Evolutionary conservation across 345 rosid species (phyloP).

Genomic region (Lumnitzera littorea): DNA sequence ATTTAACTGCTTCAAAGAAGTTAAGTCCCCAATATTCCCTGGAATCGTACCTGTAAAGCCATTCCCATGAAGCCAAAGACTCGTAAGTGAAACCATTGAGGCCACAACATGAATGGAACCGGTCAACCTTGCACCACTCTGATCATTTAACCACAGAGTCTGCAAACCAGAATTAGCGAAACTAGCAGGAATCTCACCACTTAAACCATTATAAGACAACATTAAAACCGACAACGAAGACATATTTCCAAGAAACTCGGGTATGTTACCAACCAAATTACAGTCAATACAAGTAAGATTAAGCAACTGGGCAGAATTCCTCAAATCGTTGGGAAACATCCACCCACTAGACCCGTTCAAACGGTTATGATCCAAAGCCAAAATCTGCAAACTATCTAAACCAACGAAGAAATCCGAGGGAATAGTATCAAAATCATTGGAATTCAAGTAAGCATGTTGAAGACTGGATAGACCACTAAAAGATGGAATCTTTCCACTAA

Average conservation of each 20-base stretch:
- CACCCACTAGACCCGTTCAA: conserved; percentile 54
- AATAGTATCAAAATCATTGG: conserved; percentile 52
- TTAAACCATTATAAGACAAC: conserved; percentile 43
- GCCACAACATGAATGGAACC: conserved; percentile 55
- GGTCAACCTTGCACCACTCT: conserved; percentile 36
- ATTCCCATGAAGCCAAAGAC: conserved; percentile 82
- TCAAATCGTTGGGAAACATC: conserved; percentile 47
- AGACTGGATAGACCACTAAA: conserved; percentile 46
- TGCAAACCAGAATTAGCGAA: conserved; percentile 34
- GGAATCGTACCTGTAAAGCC: conserved; percentile 65
- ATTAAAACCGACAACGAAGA: conserved; percentile 40
- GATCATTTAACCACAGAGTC: conserved; percentile 61
- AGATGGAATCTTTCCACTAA: conserved; percentile 53
- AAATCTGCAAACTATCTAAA: conserved; percentile 28
- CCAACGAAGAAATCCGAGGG: conserved; percentile 55
- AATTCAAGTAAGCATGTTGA: conserved; percentile 41
- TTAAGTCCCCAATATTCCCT: conserved; percentile 42
- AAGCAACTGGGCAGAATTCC: conserved; percentile 41
- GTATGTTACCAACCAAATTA: conserved; percentile 58
- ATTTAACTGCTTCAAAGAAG: conserved; percentile 47
- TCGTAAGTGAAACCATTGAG: conserved; percentile 36
- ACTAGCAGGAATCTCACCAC: conserved; percentile 49
- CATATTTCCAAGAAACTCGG: conserved; percentile 55
- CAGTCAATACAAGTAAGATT: conserved; percentile 58
- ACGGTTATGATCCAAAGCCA: conserved; percentile 58